A percentile compares a stretch with the other conserved stretches of the same genome.
These are phyloP conservation scores for Porcisia hertigi DNA, from an alignment of 208 protist genomes.

Conservation along the genomic window DNA sequence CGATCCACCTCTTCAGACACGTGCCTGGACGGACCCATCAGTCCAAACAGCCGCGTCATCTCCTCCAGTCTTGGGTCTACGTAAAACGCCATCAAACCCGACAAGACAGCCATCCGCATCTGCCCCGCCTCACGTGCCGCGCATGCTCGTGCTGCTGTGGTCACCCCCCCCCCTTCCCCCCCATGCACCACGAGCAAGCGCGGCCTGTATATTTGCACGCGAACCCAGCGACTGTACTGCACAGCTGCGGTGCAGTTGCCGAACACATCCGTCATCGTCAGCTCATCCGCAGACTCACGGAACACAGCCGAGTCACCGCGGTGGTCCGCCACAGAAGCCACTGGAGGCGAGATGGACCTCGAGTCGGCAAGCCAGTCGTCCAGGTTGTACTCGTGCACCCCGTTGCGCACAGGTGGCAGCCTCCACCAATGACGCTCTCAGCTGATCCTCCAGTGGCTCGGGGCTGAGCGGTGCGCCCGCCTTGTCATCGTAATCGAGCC, in stretches of 20 bases:
- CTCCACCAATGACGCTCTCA: background rate
- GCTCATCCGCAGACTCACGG: background rate
- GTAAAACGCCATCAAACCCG: constrained; percentile 14
- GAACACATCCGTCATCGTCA: background rate
- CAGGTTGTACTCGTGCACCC: constrained; percentile 5
- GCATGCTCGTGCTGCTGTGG: background rate
- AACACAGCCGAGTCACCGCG: background rate
- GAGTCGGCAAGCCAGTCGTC: constrained; percentile 4
- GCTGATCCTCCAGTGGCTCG: background rate
- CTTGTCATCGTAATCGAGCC: background rate
- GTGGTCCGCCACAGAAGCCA: background rate
- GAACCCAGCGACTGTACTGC: background rate
- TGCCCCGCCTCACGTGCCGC: background rate
- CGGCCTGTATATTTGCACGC: background rate
- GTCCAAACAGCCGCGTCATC: constrained; percentile 22
- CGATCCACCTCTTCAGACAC: constrained; percentile 17
- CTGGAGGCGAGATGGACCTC: background rate
- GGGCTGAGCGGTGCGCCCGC: background rate
- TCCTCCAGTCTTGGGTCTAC: constrained; percentile 8
- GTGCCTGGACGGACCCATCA: constrained; percentile 19
- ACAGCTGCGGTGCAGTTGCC: background rate
- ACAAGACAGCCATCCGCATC: constrained; percentile 12
- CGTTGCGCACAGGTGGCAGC: background rate
- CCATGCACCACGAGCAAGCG: constrained; percentile 3
- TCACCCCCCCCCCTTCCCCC: no score